Percentiles rank a stretch among this genome's conserved stretches.
phyloP scores from a whole-genome alignment of 345 rosid genomes.

The Barbarea vulgaris region DNA sequence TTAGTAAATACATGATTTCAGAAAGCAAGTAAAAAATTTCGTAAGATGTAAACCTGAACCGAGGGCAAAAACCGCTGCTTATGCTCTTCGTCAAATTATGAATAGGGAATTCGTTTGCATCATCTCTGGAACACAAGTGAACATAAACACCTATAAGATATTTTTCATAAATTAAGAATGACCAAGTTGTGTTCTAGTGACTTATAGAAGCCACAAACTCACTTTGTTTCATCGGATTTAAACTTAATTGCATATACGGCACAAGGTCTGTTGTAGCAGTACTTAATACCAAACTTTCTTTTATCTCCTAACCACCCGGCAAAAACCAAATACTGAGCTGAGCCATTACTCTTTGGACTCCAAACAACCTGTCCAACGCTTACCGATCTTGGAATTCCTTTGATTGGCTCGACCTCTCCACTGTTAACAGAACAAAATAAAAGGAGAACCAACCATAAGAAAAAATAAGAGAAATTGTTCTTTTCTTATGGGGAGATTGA shows the following conservation, averaged over 20 bases:
- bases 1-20: background rate
- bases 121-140: constrained; percentile 50
- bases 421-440: constrained; percentile 44
- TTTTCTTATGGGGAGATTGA: background rate
- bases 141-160: constrained; percentile 13
- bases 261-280: constrained; percentile 84
- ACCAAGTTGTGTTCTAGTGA: constrained; percentile 16
- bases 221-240: constrained; percentile 57
- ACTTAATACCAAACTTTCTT: constrained; percentile 90
- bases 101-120: constrained; percentile 41
- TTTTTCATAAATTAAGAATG: background rate
- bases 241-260: constrained; percentile 64
- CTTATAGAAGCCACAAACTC: constrained; percentile 25
- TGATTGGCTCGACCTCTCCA: constrained; percentile 66
- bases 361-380: constrained; percentile 95
- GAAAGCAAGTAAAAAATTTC: background rate
- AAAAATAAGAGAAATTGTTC: background rate
- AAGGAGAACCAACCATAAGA: constrained; percentile 13
- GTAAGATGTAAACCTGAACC: constrained; percentile 65
- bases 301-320: constrained; percentile 80
- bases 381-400: constrained; percentile 70
- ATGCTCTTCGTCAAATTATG: constrained; percentile 68
- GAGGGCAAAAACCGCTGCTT: constrained; percentile 77
- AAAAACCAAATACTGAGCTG: constrained; percentile 65
- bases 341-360: constrained; percentile 61